phyloP scores from a whole-genome alignment of 495 filamentous ascomycete species.

The Aspergillus hancockii region DNA sequence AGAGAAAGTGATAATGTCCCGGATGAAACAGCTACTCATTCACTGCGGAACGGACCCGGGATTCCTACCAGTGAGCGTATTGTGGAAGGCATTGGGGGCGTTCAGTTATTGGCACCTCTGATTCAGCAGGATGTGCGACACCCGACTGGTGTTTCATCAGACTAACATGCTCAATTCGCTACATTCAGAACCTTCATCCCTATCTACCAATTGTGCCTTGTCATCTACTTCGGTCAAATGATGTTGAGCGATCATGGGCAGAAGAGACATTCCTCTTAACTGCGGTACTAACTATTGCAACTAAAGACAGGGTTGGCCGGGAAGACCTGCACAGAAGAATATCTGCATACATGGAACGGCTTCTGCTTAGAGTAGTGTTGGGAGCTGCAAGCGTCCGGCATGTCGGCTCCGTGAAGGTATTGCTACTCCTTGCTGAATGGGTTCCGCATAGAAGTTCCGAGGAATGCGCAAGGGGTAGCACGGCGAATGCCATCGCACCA shows the following conservation, averaged over 20 bases:
- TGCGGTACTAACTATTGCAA: conserved; percentile 10
- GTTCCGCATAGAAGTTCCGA: conserved; percentile 4
- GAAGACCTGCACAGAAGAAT: background rate
- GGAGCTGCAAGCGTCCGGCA: conserved; percentile 3
- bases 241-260: background rate
- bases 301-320: conserved; percentile 5
- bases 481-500: background rate
- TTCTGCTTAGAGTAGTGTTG: conserved; percentile 14
- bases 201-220: conserved; percentile 15
- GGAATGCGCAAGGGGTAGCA: too few relatives aligned
- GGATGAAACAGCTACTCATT: background rate
- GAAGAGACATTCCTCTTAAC: conserved; percentile 13
- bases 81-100: background rate
- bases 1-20: background rate
- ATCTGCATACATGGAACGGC: conserved; percentile 6
- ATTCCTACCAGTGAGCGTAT: background rate
- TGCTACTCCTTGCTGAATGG: conserved; percentile 18
- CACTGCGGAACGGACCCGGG: background rate
- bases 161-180: background rate
- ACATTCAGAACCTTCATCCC: conserved; percentile 10
- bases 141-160: background rate
- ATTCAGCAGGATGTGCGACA: conserved; percentile 1
- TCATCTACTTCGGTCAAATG: background rate
- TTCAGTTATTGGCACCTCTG: background rate
- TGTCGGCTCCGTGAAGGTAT: conserved; percentile 16